Conservation (phyloP, 73 alveolate genomes). For the Paramecium primaurelia region DNA sequence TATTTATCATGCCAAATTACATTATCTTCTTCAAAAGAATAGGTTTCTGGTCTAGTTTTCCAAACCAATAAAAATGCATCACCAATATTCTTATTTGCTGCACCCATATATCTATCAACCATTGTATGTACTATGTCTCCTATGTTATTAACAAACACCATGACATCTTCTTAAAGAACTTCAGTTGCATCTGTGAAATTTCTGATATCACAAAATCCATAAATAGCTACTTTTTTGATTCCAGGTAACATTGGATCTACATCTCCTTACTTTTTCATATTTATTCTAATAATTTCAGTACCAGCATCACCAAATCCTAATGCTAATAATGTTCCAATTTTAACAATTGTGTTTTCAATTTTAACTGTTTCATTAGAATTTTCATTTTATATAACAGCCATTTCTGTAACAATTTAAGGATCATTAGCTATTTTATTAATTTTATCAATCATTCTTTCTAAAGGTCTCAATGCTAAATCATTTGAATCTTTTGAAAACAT, state of each 20-base stretch:
- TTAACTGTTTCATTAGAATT: slow-evolving; percentile 83
- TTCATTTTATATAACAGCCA: slow-evolving; percentile 33
- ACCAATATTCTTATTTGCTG: slow-evolving; percentile 95
- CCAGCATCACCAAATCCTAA: slow-evolving; percentile 99
- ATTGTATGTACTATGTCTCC: slow-evolving; percentile 94
- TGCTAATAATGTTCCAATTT: slow-evolving; percentile 95
- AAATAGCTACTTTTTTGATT: slow-evolving; percentile 83
- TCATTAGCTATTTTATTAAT: slow-evolving; percentile 64
- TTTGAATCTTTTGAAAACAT: slow-evolving; percentile 78
- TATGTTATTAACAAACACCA: slow-evolving; percentile 78
- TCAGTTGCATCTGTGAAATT: slow-evolving; percentile 96
- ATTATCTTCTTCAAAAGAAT: slow-evolving; percentile 69
- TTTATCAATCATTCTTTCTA: slow-evolving; percentile 80
- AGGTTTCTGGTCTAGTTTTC: slow-evolving; percentile 81
- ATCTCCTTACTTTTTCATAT: slow-evolving; percentile 91
- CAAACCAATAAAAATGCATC: slow-evolving; percentile 97
- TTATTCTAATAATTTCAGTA: slow-evolving; percentile 88
- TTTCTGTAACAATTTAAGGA: slow-evolving; percentile 52
- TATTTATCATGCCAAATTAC: slow-evolving; percentile 63
- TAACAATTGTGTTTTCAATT: slow-evolving; percentile 90
- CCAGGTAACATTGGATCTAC: slow-evolving; percentile 98
- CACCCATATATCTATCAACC: slow-evolving; percentile 87
- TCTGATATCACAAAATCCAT: slow-evolving; percentile 98
- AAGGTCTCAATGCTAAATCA: slow-evolving; percentile 74
- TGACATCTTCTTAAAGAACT: slow-evolving; percentile 91